Evolutionary conservation across 192 early-diverging fungal genomes (phyloP).

Genomic region (Geranomyces variabilis): DNA sequence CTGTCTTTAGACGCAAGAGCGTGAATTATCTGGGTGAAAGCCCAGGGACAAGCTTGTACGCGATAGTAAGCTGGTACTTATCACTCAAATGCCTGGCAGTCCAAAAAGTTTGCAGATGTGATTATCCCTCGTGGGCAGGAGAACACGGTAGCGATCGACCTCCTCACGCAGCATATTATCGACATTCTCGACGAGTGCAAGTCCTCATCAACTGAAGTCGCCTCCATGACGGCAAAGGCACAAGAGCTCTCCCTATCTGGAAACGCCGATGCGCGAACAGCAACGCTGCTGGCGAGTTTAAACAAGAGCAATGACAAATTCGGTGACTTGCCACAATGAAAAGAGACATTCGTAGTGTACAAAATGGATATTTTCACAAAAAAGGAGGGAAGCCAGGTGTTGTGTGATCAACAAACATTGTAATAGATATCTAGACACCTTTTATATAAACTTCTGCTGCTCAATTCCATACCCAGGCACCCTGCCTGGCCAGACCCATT

Average conservation of each 20-base stretch:
- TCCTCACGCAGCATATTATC: slow-evolving; percentile 46
- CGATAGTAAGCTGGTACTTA: not conserved
- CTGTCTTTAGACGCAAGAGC: too few relatives aligned
- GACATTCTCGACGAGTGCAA: slow-evolving; percentile 39
- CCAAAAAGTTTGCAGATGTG: slow-evolving; percentile 52
- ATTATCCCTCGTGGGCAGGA: slow-evolving; percentile 52
- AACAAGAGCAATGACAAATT: not conserved
- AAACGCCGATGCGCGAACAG: not conserved
- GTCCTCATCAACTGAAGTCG: not conserved
- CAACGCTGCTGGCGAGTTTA: not conserved
- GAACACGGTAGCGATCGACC: slow-evolving; percentile 49
- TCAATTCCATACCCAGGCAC: slow-evolving; percentile 3
- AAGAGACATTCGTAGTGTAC: too few relatives aligned
- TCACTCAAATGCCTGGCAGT: slow-evolving; percentile 10
- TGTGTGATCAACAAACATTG: too few relatives aligned
- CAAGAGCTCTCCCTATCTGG: not conserved
- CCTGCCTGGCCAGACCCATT: not conserved
- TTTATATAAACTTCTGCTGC: too few relatives aligned
- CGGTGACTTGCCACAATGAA: not conserved
- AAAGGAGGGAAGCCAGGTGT: too few relatives aligned
- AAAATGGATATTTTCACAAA: too few relatives aligned
- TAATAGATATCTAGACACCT: too few relatives aligned
- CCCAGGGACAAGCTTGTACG: too few relatives aligned
- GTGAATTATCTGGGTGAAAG: too few relatives aligned
- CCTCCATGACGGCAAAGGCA: not conserved